Evolutionary conservation across 495 filamentous ascomycete genomes (phyloP).

Genomic region (Penicillium crystallinum): DNA sequence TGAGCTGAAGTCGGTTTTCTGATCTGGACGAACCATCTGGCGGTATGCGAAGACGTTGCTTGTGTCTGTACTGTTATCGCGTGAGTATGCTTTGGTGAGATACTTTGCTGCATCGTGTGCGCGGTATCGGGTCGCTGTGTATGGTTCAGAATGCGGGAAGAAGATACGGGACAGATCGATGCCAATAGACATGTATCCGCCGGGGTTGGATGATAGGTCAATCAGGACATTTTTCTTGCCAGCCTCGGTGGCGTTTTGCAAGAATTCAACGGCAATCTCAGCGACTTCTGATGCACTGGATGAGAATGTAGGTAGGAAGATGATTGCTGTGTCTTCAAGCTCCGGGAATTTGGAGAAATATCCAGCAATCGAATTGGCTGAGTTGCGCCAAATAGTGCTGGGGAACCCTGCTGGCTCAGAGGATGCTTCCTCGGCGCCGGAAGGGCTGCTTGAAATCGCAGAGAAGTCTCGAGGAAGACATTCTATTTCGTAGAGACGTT

Average conservation of each 20-base stretch:
- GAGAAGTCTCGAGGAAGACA: slow-evolving; percentile 19
- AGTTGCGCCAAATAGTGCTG: slow-evolving; percentile 52
- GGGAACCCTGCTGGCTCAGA: slow-evolving; percentile 32
- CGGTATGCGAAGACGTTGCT: slow-evolving; percentile 17
- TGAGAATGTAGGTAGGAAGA: slow-evolving; percentile 36
- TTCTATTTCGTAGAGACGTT: slow-evolving; percentile 13
- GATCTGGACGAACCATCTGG: slow-evolving; percentile 21
- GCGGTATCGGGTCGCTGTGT: slow-evolving; percentile 40
- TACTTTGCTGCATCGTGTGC: slow-evolving; percentile 37
- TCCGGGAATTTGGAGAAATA: slow-evolving; percentile 33
- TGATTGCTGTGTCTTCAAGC: slow-evolving; percentile 30
- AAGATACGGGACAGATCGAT: slow-evolving; percentile 28
- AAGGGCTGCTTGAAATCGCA: slow-evolving; percentile 1
- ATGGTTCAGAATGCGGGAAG: slow-evolving; percentile 32
- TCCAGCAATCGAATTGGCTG: slow-evolving; percentile 30
- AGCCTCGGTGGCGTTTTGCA: slow-evolving; percentile 27
- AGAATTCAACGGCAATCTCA: slow-evolving; percentile 26
- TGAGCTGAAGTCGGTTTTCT: slow-evolving; percentile 38
- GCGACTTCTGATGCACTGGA: slow-evolving; percentile 19
- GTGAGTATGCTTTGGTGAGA: slow-evolving; percentile 33
- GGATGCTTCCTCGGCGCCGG: slow-evolving; percentile 58
- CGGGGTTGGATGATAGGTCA: slow-evolving; percentile 51
- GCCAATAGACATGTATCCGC: slow-evolving; percentile 38
- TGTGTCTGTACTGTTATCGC: slow-evolving; percentile 7
- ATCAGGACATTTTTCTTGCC: slow-evolving; percentile 49